Evolutionary conservation across 2,329 filamentous ascomycete genomes (phyloP).

Genomic region (Camillea tinctor): DNA sequence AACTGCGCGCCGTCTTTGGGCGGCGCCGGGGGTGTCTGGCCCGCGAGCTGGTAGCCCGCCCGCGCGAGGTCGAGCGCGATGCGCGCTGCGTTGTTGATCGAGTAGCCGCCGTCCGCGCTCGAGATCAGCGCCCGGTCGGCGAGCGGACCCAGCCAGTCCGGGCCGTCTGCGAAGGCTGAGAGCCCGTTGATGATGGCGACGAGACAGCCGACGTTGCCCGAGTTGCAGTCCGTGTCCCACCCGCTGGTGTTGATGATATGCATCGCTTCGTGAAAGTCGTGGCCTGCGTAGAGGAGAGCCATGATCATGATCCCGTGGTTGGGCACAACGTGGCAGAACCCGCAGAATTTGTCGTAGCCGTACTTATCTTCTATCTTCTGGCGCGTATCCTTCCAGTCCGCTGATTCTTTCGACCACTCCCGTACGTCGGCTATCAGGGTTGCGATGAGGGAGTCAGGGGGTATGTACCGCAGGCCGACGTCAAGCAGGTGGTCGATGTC

Average conservation of each 20-base stretch:
- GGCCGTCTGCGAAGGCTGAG: constrained; percentile 23
- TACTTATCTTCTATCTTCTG: constrained; percentile 35
- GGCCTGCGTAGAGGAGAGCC: constrained; percentile 30
- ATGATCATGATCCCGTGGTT: constrained; percentile 37
- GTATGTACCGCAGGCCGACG: constrained; percentile 29
- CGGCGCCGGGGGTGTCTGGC: constrained; percentile 13
- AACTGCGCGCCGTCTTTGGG: constrained; percentile 37
- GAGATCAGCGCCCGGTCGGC: constrained; percentile 36
- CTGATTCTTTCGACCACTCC: constrained; percentile 27
- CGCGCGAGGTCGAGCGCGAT: constrained; percentile 33
- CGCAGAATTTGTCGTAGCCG: constrained; percentile 34
- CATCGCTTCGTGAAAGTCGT: constrained; percentile 34
- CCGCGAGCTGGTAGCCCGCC: constrained; percentile 27
- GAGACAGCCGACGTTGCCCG: constrained; percentile 37
- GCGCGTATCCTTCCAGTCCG: constrained; percentile 34
- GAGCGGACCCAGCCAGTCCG: constrained; percentile 36
- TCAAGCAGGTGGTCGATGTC: constrained; percentile 35
- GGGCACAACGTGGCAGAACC: constrained; percentile 34
- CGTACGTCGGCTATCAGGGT: constrained; percentile 31
- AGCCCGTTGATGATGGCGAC: constrained; percentile 37
- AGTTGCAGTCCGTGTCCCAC: constrained; percentile 41
- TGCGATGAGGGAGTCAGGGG: constrained; percentile 29
- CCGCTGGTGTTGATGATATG: constrained; percentile 37
- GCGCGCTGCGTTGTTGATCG: constrained; percentile 36
- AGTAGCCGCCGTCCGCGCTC: constrained; percentile 36